A percentile compares a stretch with the other conserved stretches of the same genome.
These are phyloP conservation scores for Populus simonii DNA, from an alignment of 345 rosid species.

Conservation along the genomic window DNA sequence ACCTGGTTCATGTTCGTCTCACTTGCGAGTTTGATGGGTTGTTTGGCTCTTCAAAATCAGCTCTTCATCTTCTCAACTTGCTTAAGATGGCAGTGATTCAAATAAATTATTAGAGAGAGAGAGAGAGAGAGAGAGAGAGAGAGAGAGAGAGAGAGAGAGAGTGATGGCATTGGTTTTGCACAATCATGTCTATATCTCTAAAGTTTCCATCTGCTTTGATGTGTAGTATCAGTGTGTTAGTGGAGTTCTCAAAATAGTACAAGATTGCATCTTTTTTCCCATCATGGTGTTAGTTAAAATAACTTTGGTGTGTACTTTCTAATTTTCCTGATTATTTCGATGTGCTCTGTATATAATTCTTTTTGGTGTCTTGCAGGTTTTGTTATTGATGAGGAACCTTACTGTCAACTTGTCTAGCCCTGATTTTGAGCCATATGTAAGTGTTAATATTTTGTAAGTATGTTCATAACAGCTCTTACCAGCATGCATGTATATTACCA, in stretches of 20 bases:
- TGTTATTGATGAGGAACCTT: conserved; percentile 87
- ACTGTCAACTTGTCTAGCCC: conserved; percentile 80
- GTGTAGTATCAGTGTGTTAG: too few relatives aligned
- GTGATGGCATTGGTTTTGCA: not conserved
- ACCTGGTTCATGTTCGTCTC: too few relatives aligned
- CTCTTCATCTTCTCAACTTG: too few relatives aligned
- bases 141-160: too few relatives aligned
- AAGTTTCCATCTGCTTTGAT: not conserved
- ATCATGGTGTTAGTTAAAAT: not conserved
- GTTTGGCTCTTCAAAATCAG: too few relatives aligned
- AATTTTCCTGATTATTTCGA: not conserved
- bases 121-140: too few relatives aligned
- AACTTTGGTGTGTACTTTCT: not conserved
- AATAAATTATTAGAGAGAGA: not conserved
- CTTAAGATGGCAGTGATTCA: too few relatives aligned
- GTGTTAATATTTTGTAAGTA: conserved; percentile 18
- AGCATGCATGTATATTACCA: not conserved
- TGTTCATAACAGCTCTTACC: not conserved
- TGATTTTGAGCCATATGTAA: conserved; percentile 81
- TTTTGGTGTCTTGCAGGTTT: conserved; percentile 54
- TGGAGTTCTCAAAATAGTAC: too few relatives aligned
- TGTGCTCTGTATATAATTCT: not conserved
- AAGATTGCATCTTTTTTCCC: too few relatives aligned
- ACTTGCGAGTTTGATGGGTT: too few relatives aligned
- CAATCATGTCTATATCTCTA: not conserved